Conservation (phyloP, 495 filamentous ascomycete genomes). For the Penicillium malachiteum region DNA sequence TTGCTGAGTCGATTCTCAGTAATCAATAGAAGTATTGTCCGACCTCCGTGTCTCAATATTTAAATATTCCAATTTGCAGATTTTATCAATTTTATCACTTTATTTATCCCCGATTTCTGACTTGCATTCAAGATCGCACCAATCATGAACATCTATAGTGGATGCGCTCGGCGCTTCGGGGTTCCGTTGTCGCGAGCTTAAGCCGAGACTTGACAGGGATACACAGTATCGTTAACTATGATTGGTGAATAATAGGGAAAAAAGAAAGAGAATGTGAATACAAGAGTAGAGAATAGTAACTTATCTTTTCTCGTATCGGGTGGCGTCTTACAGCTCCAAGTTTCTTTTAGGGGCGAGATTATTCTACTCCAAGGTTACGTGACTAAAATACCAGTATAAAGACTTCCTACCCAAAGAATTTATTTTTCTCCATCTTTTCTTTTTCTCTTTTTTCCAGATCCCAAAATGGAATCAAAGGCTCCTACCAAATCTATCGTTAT, state of each 20-base stretch:
- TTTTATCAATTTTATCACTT: no score
- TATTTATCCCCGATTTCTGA: no score
- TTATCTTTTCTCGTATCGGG: no score
- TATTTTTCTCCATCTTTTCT: neutral
- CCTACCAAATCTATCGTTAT: conserved; percentile 43
- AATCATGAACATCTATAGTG: neutral
- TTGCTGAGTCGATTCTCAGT: no score
- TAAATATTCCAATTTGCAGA: neutral
- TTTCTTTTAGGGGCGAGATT: no score
- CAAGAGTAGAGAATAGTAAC: no score
- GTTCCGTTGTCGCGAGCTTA: neutral
- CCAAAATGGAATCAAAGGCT: neutral
- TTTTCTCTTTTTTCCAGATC: no score
- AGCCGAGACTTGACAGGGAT: neutral
- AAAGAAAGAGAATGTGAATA: no score
- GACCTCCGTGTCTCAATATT: neutral
- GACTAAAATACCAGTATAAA: no score
- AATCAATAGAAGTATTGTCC: neutral
- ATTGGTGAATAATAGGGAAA: neutral
- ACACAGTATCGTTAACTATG: neutral
- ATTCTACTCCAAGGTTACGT: no score
- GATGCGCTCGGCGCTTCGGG: neutral
- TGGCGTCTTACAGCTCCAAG: no score
- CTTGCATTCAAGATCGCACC: neutral
- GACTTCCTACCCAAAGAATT: neutral